These are phyloP conservation scores for Bothriochloa decipiens DNA, from an alignment of 176 grass and related monocot genomes.

Conservation along the genomic window DNA sequence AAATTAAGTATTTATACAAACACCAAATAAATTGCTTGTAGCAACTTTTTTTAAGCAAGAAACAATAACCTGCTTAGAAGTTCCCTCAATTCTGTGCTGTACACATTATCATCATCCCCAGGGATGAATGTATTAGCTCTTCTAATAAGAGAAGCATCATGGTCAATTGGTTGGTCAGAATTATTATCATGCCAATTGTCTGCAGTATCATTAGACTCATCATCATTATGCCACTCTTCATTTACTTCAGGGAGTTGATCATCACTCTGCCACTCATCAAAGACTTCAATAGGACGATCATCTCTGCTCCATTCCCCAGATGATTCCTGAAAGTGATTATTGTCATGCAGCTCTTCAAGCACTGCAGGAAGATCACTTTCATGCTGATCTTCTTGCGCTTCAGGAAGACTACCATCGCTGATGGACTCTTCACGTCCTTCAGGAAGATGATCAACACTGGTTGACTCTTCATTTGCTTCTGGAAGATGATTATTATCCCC, in stretches of 20 bases:
- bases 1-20: slow-evolving; percentile 31
- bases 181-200: slow-evolving; percentile 72
- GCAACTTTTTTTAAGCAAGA: slow-evolving; percentile 16
- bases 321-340: slow-evolving; percentile 52
- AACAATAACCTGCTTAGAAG: slow-evolving; percentile 82
- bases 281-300: slow-evolving; percentile 40
- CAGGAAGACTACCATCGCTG: slow-evolving; percentile 51
- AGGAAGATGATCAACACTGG: slow-evolving; percentile 48
- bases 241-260: slow-evolving; percentile 53
- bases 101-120: slow-evolving; percentile 75
- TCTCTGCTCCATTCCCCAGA: slow-evolving; percentile 56
- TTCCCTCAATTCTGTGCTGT: slow-evolving; percentile 85
- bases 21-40: slow-evolving; percentile 14
- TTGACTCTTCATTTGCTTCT: slow-evolving; percentile 57
- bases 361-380: slow-evolving; percentile 46
- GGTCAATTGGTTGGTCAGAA: slow-evolving; percentile 54
- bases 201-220: slow-evolving; percentile 57
- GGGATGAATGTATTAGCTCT: slow-evolving; percentile 74
- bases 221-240: slow-evolving; percentile 72
- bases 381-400: slow-evolving; percentile 54
- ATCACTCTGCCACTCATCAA: slow-evolving; percentile 69
- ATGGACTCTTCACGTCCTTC: slow-evolving; percentile 57
- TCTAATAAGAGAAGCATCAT: slow-evolving; percentile 58
- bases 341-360: slow-evolving; percentile 55
- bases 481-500: slow-evolving; percentile 43